These are phyloP conservation scores for Solanum commersonii DNA, from an alignment of 257 asterid genomes.

Conservation along the genomic window DNA sequence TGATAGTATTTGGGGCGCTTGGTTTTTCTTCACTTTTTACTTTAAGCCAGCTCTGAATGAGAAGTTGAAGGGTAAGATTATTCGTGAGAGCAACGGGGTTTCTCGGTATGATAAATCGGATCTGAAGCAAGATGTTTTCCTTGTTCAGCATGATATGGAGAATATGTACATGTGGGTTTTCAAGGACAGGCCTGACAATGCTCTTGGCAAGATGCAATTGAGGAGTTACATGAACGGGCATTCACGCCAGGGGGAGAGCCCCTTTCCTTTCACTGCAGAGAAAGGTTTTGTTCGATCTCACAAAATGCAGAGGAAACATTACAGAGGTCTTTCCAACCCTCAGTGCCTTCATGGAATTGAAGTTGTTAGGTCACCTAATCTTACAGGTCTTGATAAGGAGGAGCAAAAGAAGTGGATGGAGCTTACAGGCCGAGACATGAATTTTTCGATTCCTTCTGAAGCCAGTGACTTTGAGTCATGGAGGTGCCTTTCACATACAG, in stretches of 20 bases:
- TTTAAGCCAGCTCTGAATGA: conserved; percentile 36
- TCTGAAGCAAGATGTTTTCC: conserved; percentile 33
- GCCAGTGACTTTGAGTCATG: conserved; percentile 41
- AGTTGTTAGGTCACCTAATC: conserved; percentile 35
- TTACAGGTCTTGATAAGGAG: conserved; percentile 25
- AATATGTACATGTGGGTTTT: conserved; percentile 52
- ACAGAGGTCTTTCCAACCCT: conserved; percentile 37
- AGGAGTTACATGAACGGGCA: conserved; percentile 48
- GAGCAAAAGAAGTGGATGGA: conserved; percentile 43
- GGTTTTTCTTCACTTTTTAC: conserved; percentile 42
- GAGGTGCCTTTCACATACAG: conserved; percentile 30
- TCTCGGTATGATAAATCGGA: conserved; percentile 31
- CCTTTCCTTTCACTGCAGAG: conserved; percentile 35
- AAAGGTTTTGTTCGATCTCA: conserved; percentile 39
- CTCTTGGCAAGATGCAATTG: conserved; percentile 43
- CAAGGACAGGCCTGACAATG: conserved; percentile 44
- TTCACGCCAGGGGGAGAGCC: conserved; percentile 40
- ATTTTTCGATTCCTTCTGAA: conserved; percentile 32
- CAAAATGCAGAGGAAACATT: conserved; percentile 41
- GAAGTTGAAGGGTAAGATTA: conserved; percentile 20
- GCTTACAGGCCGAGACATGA: conserved; percentile 34
- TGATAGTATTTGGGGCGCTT: conserved; percentile 47
- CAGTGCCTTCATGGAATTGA: conserved; percentile 47
- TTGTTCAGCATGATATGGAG: conserved; percentile 49
- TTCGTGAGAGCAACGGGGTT: conserved; percentile 18